These are phyloP conservation scores for Senna tora DNA, from an alignment of 306 rosid genomes.

Conservation along the genomic window DNA sequence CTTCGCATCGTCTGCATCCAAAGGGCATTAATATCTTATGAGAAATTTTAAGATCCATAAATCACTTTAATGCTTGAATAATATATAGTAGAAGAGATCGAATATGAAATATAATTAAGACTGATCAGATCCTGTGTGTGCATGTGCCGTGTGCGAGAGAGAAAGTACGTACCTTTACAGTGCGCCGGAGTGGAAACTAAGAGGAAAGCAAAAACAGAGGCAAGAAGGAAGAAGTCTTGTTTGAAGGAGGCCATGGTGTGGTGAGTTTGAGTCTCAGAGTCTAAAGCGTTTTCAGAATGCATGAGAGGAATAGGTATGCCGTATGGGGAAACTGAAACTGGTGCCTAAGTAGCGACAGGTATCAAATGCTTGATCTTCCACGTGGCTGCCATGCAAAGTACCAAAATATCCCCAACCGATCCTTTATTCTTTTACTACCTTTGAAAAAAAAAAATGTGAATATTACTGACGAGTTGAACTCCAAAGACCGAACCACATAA, in stretches of 20 bases:
- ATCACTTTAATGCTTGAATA: background rate
- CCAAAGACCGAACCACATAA: too few relatives aligned
- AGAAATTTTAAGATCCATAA: too few relatives aligned
- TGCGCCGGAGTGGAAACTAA: slow-evolving; percentile 37
- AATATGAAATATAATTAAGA: background rate
- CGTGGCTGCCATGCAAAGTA: slow-evolving; percentile 68
- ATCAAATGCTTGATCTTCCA: slow-evolving; percentile 31
- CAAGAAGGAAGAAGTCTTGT: slow-evolving; percentile 34
- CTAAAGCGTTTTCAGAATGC: background rate
- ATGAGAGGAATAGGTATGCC: slow-evolving; percentile 6
- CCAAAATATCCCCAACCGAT: background rate
- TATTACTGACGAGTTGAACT: too few relatives aligned
- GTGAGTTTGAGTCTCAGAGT: background rate
- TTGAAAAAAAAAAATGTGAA: background rate
- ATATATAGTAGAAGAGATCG: background rate
- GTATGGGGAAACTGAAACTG: too few relatives aligned
- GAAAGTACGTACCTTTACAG: slow-evolving; percentile 39
- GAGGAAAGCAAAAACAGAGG: slow-evolving; percentile 19
- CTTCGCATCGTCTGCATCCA: slow-evolving; percentile 54
- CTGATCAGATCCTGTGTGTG: background rate
- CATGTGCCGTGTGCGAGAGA: too few relatives aligned
- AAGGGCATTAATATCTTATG: background rate
- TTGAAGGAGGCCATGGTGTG: slow-evolving; percentile 43
- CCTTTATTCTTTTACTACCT: background rate
- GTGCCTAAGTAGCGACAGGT: slow-evolving; percentile 40